These are phyloP conservation scores for Cladosporium sp. DNA, from an alignment of 2,329 filamentous ascomycete genomes.

Conservation along the genomic window DNA sequence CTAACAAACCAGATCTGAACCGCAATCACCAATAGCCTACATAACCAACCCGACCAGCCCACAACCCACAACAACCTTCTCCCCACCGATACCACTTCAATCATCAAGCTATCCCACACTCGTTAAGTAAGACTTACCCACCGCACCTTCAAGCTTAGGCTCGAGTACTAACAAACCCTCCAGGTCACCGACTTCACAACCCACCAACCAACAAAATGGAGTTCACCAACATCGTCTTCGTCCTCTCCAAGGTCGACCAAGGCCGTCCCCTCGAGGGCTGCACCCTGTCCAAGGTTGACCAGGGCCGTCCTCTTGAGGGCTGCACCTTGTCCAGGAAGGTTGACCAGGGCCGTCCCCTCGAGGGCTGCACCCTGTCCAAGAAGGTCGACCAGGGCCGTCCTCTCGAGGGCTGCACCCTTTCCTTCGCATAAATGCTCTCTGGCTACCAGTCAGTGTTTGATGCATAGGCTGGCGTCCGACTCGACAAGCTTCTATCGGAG, in stretches of 20 bases:
- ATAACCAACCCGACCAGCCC: not conserved
- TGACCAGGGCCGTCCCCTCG: not conserved
- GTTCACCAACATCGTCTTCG: constrained; percentile 7
- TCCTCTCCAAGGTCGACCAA: not conserved
- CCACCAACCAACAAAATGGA: constrained; percentile 10
- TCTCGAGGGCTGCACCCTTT: constrained; percentile 3
- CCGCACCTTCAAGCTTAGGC: not conserved
- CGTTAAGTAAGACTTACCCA: constrained; percentile 4
- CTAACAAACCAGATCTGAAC: constrained; percentile 1
- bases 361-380: not conserved
- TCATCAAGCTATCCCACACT: constrained; percentile 5
- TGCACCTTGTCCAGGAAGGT: not conserved
- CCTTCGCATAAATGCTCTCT: not conserved
- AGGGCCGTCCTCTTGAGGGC: not conserved
- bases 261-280: not conserved
- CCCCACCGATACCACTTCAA: constrained; percentile 7
- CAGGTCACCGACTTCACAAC: constrained; percentile 10
- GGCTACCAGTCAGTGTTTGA: not conserved
- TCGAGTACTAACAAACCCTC: not conserved
- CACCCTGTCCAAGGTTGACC: not conserved
- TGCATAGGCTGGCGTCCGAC: not conserved
- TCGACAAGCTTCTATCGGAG: not conserved
- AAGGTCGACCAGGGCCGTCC: not conserved
- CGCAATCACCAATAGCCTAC: constrained; percentile 3
- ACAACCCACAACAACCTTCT: not conserved